Evolutionary conservation across 169 alveolate genomes (phyloP).

Genomic region (Cryptosporidium xiaoi): DNA sequence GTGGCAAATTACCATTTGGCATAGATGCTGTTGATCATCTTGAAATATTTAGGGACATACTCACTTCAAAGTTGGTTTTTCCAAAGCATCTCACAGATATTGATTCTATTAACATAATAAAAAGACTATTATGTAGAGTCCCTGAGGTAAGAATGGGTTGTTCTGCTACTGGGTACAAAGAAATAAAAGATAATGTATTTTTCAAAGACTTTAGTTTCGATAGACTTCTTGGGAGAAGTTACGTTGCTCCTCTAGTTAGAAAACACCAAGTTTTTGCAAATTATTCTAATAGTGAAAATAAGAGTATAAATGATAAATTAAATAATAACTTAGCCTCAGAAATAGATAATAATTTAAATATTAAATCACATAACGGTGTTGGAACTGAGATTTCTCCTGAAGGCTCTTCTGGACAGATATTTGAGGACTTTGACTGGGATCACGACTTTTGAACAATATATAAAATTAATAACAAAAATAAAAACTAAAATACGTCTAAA

Average conservation of each 20-base stretch:
- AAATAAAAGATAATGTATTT: constrained; percentile 85
- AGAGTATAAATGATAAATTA: not conserved
- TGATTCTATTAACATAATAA: constrained; percentile 88
- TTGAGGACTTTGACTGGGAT: constrained; percentile 71
- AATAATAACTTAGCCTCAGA: not conserved
- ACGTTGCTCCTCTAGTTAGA: constrained; percentile 65
- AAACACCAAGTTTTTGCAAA: constrained; percentile 52
- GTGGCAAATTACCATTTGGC: constrained; percentile 98
- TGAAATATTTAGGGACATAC: constrained; percentile 92
- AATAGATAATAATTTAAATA: not conserved
- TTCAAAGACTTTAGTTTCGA: constrained; percentile 90
- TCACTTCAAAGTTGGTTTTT: constrained; percentile 84
- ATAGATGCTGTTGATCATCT: constrained; percentile 95
- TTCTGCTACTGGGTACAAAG: constrained; percentile 90
- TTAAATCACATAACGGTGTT: not conserved
- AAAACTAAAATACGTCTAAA: not conserved
- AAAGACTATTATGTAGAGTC: constrained; percentile 88
- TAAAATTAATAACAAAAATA: not conserved
- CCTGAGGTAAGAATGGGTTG: constrained; percentile 93
- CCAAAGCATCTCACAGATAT: constrained; percentile 86
- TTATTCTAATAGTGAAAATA: not conserved
- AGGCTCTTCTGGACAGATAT: not conserved
- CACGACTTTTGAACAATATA: constrained; percentile 18
- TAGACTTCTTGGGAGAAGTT: constrained; percentile 85
- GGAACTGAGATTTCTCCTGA: not conserved